Conservation (phyloP, 495 filamentous ascomycete genomes). For the Chaetomium cochliodes region DNA sequence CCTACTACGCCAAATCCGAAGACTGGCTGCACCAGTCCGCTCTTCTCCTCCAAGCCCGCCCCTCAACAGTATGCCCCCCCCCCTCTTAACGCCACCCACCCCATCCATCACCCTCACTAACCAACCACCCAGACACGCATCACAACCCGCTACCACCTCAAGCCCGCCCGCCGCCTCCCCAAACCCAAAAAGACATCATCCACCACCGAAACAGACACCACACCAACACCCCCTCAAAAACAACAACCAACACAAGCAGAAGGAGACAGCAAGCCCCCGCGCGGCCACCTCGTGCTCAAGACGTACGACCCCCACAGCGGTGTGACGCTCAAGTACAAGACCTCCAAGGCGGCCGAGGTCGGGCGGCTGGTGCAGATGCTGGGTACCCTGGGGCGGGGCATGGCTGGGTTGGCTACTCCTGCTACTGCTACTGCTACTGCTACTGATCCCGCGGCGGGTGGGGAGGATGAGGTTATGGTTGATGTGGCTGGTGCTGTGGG, state of each 20-base stretch:
- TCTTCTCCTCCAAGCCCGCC: slow-evolving; percentile 50
- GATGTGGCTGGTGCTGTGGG: slow-evolving; percentile 30
- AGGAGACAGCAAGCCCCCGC: slow-evolving; percentile 27
- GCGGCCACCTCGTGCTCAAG: slow-evolving; percentile 76
- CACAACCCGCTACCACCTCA: slow-evolving; percentile 80
- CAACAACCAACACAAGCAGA: not conserved
- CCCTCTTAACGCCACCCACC: slow-evolving; percentile 7
- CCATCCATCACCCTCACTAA: slow-evolving; percentile 19
- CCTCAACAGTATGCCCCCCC: slow-evolving; percentile 42
- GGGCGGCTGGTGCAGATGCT: slow-evolving; percentile 72
- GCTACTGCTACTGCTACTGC: not conserved
- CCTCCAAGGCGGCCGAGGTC: slow-evolving; percentile 88
- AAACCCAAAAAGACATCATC: slow-evolving; percentile 25
- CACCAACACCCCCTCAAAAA: slow-evolving; percentile 5
- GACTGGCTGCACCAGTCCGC: slow-evolving; percentile 54
- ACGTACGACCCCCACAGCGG: slow-evolving; percentile 84
- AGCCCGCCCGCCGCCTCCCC: slow-evolving; percentile 38
- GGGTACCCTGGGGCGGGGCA: slow-evolving; percentile 63
- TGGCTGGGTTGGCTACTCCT: slow-evolving; percentile 54
- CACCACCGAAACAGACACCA: not conserved
- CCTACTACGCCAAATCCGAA: slow-evolving; percentile 53
- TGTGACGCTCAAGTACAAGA: slow-evolving; percentile 82
- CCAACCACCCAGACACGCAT: slow-evolving; percentile 62
- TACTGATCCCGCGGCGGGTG: too few species aligned
- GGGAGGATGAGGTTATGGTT: slow-evolving; percentile 34